Evolutionary conservation across 1,139 yeast genomes (phyloP), one percentile per base, ranked within the genome.

Genomic region (Geotrichum siamense): DNA sequence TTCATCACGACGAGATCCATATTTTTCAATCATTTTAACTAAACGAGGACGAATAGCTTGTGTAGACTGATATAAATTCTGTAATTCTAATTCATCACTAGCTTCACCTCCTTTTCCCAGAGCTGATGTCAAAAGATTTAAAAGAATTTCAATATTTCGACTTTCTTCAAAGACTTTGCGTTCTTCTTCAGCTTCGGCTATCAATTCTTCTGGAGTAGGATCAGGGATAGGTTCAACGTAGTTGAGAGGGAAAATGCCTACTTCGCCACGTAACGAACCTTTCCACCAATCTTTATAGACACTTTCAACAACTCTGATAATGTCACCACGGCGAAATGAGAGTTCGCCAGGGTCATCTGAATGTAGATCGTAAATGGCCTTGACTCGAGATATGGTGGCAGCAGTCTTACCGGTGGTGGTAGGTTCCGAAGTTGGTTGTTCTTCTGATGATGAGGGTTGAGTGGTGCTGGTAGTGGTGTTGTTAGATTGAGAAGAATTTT

Each of bases 201-300:
- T 61, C 15, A 74, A 51, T 44, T 78, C 81, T 40, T 73, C 73
- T 1, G 76, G 72, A 0, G 84, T 71, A 35, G 82, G 81, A 41
- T 78, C 82, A 0, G 79, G 75, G 9, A 87, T 69, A 2, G 89
- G 89, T 2, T 89, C 77, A 1, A 91, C 97, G 59, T 91, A 91
- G 61, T 91, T 91, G 47, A 84, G 72, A 0, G 98, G 98, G 64
- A 91, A 87, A 13, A 91, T 82, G 23, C 98, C 98, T 38, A 79
- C 71, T 47, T 72, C 73, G 0, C 96, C 96, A 47, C 76, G 72
- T 41, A 89, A 66, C 3, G 91, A 77, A 3, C 98, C 98, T 53
- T 86, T 74, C 83, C 96, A 85, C 98, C 98, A 91, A 60, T 91
- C 97, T 50, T 86, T 74, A 62, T 87, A 89, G 3, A 84, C 95